Evolutionary conservation across 1,284 basidiomycete species (phyloP).

Genomic region (Stereum hirsutum): DNA sequence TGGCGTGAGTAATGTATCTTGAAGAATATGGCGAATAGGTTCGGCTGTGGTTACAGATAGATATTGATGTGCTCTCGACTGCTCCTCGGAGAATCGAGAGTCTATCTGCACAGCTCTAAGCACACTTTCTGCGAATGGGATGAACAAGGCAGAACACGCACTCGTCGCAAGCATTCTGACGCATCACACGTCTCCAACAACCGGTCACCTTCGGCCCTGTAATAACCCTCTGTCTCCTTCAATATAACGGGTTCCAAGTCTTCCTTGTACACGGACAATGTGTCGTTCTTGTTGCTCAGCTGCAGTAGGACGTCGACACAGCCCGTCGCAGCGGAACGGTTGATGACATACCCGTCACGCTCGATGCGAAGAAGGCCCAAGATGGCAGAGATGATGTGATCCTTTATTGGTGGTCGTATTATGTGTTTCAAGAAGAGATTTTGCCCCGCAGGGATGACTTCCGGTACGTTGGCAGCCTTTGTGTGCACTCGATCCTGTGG

Average conservation of each 20-base stretch:
- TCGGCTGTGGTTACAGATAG: constrained; percentile 69
- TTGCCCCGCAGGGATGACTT: constrained; percentile 79
- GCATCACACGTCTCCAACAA: constrained; percentile 74
- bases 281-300: constrained; percentile 44
- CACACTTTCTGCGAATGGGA: constrained; percentile 8
- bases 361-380: constrained; percentile 87
- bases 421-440: constrained; percentile 83
- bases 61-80: constrained; percentile 85
- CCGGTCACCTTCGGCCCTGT: constrained; percentile 65
- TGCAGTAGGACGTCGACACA: constrained; percentile 83
- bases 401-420: constrained; percentile 76
- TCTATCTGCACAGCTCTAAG: constrained; percentile 55
- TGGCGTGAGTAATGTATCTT: constrained; percentile 69
- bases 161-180: constrained; percentile 74
- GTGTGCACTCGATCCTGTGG: constrained; percentile 84
- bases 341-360: constrained; percentile 86
- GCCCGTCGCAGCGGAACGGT: constrained; percentile 84
- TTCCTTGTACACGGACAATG: constrained; percentile 69
- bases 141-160: constrained; percentile 21
- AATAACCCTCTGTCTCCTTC: constrained; percentile 74
- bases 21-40: constrained; percentile 69
- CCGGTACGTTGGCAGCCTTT: constrained; percentile 59
- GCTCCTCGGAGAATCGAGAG: constrained; percentile 76
- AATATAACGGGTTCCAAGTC: constrained; percentile 85
- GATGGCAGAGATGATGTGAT: constrained; percentile 76